Evolutionary conservation across 352 stramenopile species (phyloP), one percentile per base, ranked within the genome.

Genomic region (Phytopythium delawarense): DNA sequence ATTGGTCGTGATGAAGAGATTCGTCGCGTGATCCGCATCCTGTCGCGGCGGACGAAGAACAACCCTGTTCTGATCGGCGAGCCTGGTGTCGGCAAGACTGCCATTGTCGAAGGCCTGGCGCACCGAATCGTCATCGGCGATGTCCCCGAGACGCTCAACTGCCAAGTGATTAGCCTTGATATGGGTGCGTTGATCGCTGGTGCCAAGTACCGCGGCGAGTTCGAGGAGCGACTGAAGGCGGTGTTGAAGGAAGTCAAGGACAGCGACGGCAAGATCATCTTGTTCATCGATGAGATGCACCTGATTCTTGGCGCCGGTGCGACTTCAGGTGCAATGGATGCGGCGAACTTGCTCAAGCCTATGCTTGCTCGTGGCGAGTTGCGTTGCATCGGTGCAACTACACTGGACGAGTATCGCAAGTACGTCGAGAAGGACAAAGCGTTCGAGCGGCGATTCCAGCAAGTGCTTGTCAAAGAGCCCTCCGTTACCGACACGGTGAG

Each of bases 231-330:
- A 30, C 71, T 99, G 20, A 97, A 98, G 65, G 87, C 88, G 16
- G 96, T 99, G 37, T 72, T 99, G 59, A 96, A 97, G 67, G 92
- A 98, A 57, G 87, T 97, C 56, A 87, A 97, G 64, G 84, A 96
- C 28, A 95, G 94, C 57, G 83, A 98, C 61, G 93, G 91, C 61
- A 96, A 98, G 65, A 97, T 99, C 65, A 97, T 99, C 50, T 69
- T 99, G 44, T 99, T 99, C 67, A 98, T 99, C 57, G 98, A 99
- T 51, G 98, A 99, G 66, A 94, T 99, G 71, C 96, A 99, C 76
- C 56, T 98, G 42, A 89, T 99, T 25, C 70, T 99, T 11, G 97
- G 97, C 18, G 97, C 97, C 20, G 98, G 97, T 7, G 86, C 89
- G 48, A 92, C 77, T 0, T 87, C 81, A 9, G 93, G 94, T 40